Percentiles rank a stretch among this genome's conserved stretches.
Conservation (phyloP, 495 filamentous ascomycete genomes). For the Penicillium coffeae region DNA sequence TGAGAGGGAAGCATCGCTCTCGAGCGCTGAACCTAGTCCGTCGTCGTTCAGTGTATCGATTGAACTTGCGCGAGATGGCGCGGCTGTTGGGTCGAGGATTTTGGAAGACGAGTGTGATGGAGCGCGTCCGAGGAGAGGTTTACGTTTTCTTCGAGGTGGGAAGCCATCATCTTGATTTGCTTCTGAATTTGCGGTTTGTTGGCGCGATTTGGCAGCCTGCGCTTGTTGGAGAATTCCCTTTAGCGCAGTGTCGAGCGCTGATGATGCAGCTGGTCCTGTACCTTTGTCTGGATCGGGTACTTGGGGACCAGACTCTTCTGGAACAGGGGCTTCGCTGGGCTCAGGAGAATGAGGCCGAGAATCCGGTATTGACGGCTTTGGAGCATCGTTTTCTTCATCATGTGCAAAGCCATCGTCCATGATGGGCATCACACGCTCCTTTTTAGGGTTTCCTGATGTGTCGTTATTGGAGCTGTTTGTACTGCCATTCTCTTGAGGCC, state of each 20-base stretch:
- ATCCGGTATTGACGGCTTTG: conserved; percentile 26
- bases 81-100: conserved; percentile 10
- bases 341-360: conserved; percentile 26
- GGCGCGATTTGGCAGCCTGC: conserved; percentile 34
- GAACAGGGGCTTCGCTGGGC: conserved; percentile 2
- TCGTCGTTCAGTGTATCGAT: conserved; percentile 55
- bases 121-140: conserved; percentile 49
- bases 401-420: conserved; percentile 20
- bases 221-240: conserved; percentile 41
- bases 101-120: conserved; percentile 35
- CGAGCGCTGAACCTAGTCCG: conserved; percentile 44
- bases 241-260: conserved; percentile 36
- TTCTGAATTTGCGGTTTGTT: conserved; percentile 11
- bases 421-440: conserved; percentile 9
- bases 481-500: not conserved
- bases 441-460: conserved; percentile 2
- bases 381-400: conserved; percentile 25
- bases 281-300: conserved; percentile 11
- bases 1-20: conserved; percentile 28
- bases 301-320: conserved; percentile 10
- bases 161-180: conserved; percentile 15
- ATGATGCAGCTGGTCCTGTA: conserved; percentile 15
- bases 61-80: conserved; percentile 47
- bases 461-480: not conserved
- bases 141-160: conserved; percentile 25